phyloP scores from a whole-genome alignment of 2,329 filamentous ascomycete genomes.

The Pseudogymnoascus pannorum region DNA sequence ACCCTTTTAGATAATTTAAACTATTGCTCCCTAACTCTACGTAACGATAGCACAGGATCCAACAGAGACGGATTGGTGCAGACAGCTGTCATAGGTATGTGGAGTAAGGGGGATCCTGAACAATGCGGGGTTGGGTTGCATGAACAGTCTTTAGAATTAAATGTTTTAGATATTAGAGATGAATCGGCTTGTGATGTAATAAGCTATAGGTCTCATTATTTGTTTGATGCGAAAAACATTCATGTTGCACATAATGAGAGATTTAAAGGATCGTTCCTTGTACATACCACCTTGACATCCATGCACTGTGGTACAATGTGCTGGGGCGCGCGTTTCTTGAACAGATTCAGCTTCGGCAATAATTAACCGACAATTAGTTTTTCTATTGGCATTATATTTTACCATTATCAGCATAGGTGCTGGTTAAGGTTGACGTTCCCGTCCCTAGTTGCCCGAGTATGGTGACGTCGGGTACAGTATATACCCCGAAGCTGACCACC shows the following conservation, averaged over 20 bases:
- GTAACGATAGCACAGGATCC: not conserved
- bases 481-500: not conserved
- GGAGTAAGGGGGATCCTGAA: not conserved
- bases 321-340: too few species aligned
- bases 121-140: not conserved
- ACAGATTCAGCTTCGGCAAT: too few species aligned
- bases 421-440: too few species aligned
- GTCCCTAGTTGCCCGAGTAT: not conserved
- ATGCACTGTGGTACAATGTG: too few species aligned
- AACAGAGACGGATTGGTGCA: not conserved
- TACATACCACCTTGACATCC: too few species aligned
- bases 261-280: too few species aligned
- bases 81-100: not conserved
- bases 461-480: not conserved
- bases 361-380: too few species aligned
- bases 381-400: too few species aligned
- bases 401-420: too few species aligned
- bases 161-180: not conserved
- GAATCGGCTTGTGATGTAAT: not conserved
- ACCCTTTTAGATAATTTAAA: not conserved
- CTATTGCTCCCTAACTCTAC: too few species aligned
- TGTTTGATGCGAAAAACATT: too few species aligned
- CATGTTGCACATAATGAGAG: too few species aligned
- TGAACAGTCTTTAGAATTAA: not conserved
- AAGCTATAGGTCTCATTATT: not conserved